These are phyloP conservation scores for Aureobasidium sp. DNA, from an alignment of 2,329 filamentous ascomycete species.

Conservation along the genomic window DNA sequence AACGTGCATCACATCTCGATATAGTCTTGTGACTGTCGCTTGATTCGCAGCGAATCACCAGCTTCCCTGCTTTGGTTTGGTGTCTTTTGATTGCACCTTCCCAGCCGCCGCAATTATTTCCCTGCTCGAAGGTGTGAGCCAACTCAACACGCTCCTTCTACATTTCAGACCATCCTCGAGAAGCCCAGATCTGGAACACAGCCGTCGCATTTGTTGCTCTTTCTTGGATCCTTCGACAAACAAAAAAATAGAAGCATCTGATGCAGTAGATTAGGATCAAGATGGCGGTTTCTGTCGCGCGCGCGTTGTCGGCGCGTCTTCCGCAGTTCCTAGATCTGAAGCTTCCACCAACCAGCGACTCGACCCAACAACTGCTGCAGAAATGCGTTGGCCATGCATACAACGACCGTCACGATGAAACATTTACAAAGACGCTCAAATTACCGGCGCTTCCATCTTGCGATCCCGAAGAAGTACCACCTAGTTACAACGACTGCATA, in stretches of 20 bases:
- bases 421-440: not conserved
- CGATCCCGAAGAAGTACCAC: conserved; percentile 25
- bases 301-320: conserved; percentile 10
- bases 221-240: not conserved
- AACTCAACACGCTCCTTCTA: not conserved
- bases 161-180: not conserved
- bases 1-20: not conserved
- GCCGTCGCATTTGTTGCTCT: no score
- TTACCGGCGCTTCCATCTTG: not conserved
- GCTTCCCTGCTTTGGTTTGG: not conserved
- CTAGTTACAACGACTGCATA: conserved; percentile 38
- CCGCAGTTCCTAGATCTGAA: not conserved
- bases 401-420: not conserved
- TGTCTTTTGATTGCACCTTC: conserved; percentile 10
- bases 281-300: conserved; percentile 13
- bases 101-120: conserved; percentile 13
- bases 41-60: not conserved
- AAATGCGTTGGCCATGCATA: conserved; percentile 11
- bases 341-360: conserved; percentile 5
- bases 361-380: not conserved
- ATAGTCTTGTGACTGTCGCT: conserved; percentile 6
- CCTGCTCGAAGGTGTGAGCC: not conserved
- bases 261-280: not conserved
- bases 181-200: not conserved
- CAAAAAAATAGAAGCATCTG: not conserved